Percentiles rank a stretch among this genome's conserved stretches.
Conservation (phyloP, 1,139 yeast genomes). For the Saccharomyces hybrid region DNA sequence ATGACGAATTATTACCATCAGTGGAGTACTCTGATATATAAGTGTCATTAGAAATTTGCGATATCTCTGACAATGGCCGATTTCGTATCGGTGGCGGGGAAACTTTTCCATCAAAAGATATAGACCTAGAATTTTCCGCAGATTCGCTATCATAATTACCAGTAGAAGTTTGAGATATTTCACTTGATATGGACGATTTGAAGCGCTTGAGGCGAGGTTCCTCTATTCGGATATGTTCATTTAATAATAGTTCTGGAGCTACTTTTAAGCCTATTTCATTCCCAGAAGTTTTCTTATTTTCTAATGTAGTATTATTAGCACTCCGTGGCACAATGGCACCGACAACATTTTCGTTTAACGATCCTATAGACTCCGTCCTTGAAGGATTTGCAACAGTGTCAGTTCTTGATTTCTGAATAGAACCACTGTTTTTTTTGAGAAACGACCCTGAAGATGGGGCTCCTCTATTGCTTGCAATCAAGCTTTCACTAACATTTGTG, state of each 20-base stretch:
- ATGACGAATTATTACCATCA: slow-evolving; percentile 29
- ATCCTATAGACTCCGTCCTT: background rate
- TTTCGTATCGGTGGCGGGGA: slow-evolving; percentile 28
- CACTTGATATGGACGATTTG: slow-evolving; percentile 26
- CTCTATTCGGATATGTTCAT: slow-evolving; percentile 5
- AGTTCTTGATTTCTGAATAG: background rate
- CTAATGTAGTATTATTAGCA: background rate
- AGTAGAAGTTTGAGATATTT: slow-evolving; percentile 22
- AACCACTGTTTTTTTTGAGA: background rate
- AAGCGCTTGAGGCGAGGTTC: slow-evolving; percentile 20
- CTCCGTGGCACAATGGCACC: background rate
- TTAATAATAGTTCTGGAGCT: background rate
- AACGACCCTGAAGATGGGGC: slow-evolving; percentile 4
- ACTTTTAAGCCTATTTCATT: slow-evolving; percentile 3
- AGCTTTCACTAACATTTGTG: background rate
- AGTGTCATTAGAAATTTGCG: slow-evolving; percentile 56
- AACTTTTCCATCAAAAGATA: slow-evolving; percentile 11
- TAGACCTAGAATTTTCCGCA: slow-evolving; percentile 7
- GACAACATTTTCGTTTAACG: background rate
- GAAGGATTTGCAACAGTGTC: background rate
- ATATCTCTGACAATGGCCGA: slow-evolving; percentile 60
- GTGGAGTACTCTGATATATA: slow-evolving; percentile 36
- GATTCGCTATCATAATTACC: slow-evolving; percentile 21
- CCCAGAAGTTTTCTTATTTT: background rate
- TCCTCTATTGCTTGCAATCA: background rate